A percentile compares a stretch with the other conserved stretches of the same genome.
These are phyloP conservation scores for Meredithiella fracta DNA, from an alignment of 2,329 filamentous ascomycete genomes.

Conservation along the genomic window DNA sequence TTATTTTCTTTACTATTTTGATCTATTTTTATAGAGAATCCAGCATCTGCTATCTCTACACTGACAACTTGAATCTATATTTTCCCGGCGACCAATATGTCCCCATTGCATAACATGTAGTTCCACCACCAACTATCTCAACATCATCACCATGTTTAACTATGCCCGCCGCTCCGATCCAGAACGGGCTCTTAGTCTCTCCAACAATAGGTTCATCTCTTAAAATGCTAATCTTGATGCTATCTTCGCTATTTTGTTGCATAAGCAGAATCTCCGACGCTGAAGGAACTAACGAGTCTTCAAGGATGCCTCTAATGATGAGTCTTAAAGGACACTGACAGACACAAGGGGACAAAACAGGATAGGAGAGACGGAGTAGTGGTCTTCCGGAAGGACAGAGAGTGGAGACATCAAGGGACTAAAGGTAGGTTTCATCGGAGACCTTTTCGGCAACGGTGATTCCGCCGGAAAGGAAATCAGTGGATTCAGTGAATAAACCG, in stretches of 20 bases:
- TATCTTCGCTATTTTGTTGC: not conserved
- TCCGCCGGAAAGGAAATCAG: conserved; percentile 56
- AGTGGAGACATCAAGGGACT: conserved; percentile 29
- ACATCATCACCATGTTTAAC: conserved; percentile 29
- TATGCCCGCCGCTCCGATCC: conserved; percentile 50
- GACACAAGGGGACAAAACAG: conserved; percentile 8
- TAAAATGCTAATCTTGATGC: not conserved
- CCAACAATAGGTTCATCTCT: conserved; percentile 6
- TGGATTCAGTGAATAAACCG: conserved; percentile 19
- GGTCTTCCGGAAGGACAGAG: not conserved
- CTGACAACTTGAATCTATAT: conserved; percentile 25
- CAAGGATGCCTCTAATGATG: conserved; percentile 8
- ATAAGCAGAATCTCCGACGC: conserved; percentile 9
- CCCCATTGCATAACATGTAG: conserved; percentile 81
- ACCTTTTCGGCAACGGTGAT: conserved; percentile 49
- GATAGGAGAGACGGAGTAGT: not conserved
- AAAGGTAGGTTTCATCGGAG: conserved; percentile 45
- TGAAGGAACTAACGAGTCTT: conserved; percentile 1
- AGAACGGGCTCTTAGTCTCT: conserved; percentile 33
- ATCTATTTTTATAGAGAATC: no score
- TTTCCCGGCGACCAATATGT: conserved; percentile 61
- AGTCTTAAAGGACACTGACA: conserved; percentile 22
- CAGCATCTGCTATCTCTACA: no score
- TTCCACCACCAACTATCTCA: conserved; percentile 60
- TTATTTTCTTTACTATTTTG: no score